Evolutionary conservation across 2,329 filamentous ascomycete genomes (phyloP).

Genomic region (Colletotrichum orchidophilum): DNA sequence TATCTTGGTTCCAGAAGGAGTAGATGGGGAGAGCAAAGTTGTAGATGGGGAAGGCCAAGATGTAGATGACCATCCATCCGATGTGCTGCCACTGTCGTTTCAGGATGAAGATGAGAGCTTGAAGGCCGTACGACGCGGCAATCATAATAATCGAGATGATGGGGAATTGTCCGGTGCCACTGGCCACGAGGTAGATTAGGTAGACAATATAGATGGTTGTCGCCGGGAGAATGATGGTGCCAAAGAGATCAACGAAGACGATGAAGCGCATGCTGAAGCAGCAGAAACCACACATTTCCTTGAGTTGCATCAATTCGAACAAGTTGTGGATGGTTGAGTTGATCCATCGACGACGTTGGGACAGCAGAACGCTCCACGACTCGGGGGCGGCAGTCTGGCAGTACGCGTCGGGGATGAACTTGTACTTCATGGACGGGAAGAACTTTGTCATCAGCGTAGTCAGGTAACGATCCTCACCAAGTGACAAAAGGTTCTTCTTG

Average conservation of each 20-base stretch:
- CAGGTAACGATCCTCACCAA: slow-evolving; percentile 96
- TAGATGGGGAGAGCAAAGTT: slow-evolving; percentile 91
- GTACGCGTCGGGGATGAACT: slow-evolving; percentile 93
- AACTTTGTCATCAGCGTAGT: slow-evolving; percentile 99
- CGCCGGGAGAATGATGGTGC: slow-evolving; percentile 90
- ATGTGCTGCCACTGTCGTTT: slow-evolving; percentile 99
- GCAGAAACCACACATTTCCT: slow-evolving; percentile 98
- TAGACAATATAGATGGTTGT: slow-evolving; percentile 89
- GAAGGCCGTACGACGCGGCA: slow-evolving; percentile 91
- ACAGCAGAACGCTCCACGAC: slow-evolving; percentile 91
- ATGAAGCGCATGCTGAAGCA: slow-evolving; percentile 99
- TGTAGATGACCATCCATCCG: slow-evolving; percentile 99
- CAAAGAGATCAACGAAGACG: slow-evolving; percentile 92
- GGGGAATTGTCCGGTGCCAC: slow-evolving; percentile 78
- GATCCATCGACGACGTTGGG: slow-evolving; percentile 99
- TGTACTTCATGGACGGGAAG: slow-evolving; percentile 95
- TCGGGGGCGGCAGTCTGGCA: slow-evolving; percentile 94
- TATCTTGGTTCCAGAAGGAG: slow-evolving; percentile 99
- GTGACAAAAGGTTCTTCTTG: slow-evolving; percentile 92
- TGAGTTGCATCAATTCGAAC: slow-evolving; percentile 86
- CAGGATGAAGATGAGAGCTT: slow-evolving; percentile 94
- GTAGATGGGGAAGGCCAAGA: slow-evolving; percentile 94
- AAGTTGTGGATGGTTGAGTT: slow-evolving; percentile 99
- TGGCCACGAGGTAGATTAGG: slow-evolving; percentile 82
- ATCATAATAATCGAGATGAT: slow-evolving; percentile 89